These are phyloP conservation scores for Zasmidium cellare DNA, from an alignment of 2,329 filamentous ascomycete genomes.

Conservation along the genomic window DNA sequence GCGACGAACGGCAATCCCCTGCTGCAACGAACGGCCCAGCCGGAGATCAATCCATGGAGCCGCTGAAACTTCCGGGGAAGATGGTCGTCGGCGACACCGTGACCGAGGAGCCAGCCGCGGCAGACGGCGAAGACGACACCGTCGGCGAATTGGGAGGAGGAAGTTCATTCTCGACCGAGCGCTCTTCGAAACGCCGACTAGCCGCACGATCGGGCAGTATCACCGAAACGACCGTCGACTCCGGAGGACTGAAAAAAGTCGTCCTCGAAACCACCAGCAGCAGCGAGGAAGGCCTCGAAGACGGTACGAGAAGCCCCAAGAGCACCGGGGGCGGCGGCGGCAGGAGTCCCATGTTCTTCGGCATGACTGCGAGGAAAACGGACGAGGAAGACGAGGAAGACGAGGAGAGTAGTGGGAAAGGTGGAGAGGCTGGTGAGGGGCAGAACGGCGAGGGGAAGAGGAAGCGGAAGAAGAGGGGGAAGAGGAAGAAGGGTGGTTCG, in stretches of 20 bases:
- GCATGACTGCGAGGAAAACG: conserved; percentile 9
- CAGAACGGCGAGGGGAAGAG: conserved; percentile 14
- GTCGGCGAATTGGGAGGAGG: conserved; percentile 14
- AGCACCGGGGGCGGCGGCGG: neutral
- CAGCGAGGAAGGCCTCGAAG: conserved; percentile 38
- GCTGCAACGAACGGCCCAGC: neutral
- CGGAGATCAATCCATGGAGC: neutral
- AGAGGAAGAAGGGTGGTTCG: conserved; percentile 20
- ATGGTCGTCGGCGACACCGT: conserved; percentile 31
- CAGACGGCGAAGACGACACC: conserved; percentile 16
- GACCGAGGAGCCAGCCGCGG: neutral
- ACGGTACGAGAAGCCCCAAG: neutral
- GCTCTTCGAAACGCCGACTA: conserved; percentile 25
- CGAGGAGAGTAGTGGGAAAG: neutral
- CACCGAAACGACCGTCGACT: conserved; percentile 74
- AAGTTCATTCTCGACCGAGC: conserved; percentile 15
- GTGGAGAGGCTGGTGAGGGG: conserved; percentile 9
- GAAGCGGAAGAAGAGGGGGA: conserved; percentile 29
- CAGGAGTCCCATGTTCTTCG: neutral
- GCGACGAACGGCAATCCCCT: neutral
- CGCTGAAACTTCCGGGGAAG: neutral
- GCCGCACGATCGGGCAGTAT: conserved; percentile 71
- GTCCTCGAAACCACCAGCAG: conserved; percentile 68
- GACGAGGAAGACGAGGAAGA: conserved; percentile 17
- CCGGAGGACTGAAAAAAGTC: conserved; percentile 73